Conservation (phyloP, 176 grass and related monocot genomes). For the Bothriochloa decipiens region DNA sequence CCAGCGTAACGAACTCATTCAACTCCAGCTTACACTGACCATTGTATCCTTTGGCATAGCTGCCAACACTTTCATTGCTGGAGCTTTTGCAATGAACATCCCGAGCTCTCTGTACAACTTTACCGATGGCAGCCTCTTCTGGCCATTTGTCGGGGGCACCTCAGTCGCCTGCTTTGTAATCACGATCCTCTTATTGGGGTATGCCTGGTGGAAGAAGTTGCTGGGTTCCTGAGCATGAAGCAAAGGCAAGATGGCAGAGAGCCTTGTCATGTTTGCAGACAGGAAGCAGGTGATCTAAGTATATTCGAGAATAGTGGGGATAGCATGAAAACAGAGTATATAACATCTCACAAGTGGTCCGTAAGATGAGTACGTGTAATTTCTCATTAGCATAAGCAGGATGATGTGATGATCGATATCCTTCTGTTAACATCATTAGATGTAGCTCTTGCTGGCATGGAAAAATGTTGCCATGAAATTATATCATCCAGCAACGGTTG, state of each 20-base stretch:
- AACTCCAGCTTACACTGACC: conserved; percentile 58
- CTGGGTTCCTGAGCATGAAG: conserved; percentile 62
- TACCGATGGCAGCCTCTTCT: background rate
- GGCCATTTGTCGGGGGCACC: background rate
- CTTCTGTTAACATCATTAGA: background rate
- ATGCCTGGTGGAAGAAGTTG: conserved; percentile 66
- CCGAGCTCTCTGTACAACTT: background rate
- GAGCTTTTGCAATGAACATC: conserved; percentile 67
- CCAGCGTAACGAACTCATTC: conserved; percentile 9
- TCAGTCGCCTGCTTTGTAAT: background rate
- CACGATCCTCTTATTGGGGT: conserved; percentile 39
- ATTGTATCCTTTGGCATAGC: conserved; percentile 64
- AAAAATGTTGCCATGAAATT: background rate
- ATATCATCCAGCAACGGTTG: background rate
- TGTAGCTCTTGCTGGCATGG: background rate
- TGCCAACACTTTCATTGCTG: background rate
- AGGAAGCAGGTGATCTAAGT: background rate
- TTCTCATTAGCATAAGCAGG: background rate
- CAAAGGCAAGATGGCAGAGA: background rate
- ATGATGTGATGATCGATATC: background rate
- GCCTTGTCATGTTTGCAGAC: background rate
- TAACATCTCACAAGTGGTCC: conserved; percentile 21
- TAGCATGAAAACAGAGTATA: conserved; percentile 2
- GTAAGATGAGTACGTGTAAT: conserved; percentile 31
- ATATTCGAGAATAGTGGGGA: background rate